Evolutionary conservation across 2,329 filamentous ascomycete species (phyloP), one percentile per base, ranked within the genome.

Genomic region (Epichloe baconii): DNA sequence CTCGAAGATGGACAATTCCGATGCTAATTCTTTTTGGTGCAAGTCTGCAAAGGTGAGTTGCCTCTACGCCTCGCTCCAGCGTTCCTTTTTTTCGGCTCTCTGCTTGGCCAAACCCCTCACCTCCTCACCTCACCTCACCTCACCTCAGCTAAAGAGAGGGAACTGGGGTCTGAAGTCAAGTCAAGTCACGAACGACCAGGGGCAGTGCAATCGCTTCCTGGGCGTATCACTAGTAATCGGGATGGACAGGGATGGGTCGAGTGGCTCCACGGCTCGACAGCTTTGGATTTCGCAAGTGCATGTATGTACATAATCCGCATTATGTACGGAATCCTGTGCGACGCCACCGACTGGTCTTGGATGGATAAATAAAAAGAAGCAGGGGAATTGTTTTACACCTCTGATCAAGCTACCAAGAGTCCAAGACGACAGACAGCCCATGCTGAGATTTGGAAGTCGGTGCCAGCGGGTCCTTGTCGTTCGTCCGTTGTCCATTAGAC

Each of bases 21-120:
- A 53, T 51, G 48, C 48, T 53, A 35, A 48, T 46, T 17, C 41
- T 47, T 44, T 10, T 31, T 31, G 31, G 47, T 43, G 46, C 49
- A 49, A 47, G 49, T 53, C 52, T 53, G 49, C 52, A 51, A 51
- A 37, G 52, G 42, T 45, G 49, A 53, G 52, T 53, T 53, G 42
- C 40, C 45, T 43, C 45, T 46, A 36, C 48, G 52, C 44, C 49
- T 41, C 35, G 49, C 41, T 26, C 45, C 31, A 48, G 23, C 34
- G 44, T 37, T 48, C 48, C 43, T 43, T 52, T 45, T 49, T 47
- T 17, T 17, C 4, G 35, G 52, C 45, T 51, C 44, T 21, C 44
- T 26, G 41, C 48, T 34, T 23, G 48, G 15, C 47, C 44, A 46
- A 51, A 49, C 48, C 52, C 52, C 26, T 31, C 26, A 31, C 26